Percentiles rank a stretch among this genome's conserved stretches.
phyloP scores from a whole-genome alignment of 73 alveolate genomes.

The Tetrahymena borealis region DNA sequence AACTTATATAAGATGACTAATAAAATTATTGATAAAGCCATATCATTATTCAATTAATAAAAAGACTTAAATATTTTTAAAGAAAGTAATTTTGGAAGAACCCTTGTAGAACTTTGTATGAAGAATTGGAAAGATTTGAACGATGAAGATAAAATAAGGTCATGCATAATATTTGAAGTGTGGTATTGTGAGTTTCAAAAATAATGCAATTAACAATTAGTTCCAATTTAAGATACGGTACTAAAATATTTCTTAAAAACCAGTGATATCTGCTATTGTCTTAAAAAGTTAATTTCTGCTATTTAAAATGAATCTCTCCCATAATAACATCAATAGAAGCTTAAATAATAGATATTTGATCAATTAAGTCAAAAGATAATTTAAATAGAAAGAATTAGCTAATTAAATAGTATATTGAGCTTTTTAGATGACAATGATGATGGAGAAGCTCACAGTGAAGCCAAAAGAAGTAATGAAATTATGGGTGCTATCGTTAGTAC shows the following conservation, averaged over 20 bases:
- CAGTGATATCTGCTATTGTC: not conserved
- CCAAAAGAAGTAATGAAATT: no score
- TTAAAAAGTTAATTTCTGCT: not conserved
- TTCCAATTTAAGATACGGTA: not conserved
- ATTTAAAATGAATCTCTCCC: not conserved
- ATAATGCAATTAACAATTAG: not conserved
- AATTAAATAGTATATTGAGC: no score
- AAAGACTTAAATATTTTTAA: not conserved
- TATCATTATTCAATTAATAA: not conserved
- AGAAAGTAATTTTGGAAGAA: not conserved
- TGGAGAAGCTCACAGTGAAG: no score
- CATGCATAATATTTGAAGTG: not conserved
- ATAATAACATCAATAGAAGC: no score
- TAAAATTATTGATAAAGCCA: not conserved
- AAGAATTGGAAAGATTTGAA: not conserved
- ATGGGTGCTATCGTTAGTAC: no score
- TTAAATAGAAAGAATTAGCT: no score
- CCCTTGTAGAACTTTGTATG: not conserved
- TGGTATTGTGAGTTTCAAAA: not conserved
- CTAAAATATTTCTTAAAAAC: not conserved
- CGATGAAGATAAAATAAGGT: not conserved
- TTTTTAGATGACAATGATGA: no score
- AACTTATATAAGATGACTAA: not conserved
- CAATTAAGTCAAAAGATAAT: no score
- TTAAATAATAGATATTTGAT: no score